Evolutionary conservation across 805 yeast species (phyloP).

Genomic region (Saccharomycopsis babjevae): DNA sequence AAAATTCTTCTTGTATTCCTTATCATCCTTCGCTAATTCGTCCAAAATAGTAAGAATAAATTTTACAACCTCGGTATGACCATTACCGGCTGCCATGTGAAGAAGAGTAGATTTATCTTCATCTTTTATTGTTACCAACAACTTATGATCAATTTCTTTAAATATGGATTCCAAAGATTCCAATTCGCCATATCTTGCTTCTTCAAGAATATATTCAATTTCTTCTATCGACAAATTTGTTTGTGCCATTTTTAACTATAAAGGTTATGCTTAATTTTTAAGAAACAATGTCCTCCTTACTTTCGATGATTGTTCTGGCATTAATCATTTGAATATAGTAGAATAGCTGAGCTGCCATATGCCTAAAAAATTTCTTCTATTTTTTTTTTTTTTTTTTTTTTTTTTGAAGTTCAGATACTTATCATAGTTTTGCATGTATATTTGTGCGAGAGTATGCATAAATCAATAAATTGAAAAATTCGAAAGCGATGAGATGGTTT

Average conservation of each 20-base stretch:
- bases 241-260: constrained; percentile 9
- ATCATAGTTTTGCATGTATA: neutral
- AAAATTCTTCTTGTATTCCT: constrained; percentile 34
- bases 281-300: too few species aligned
- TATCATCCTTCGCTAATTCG: constrained; percentile 20
- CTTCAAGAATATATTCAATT: constrained; percentile 69
- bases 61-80: constrained; percentile 60
- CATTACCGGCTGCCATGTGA: constrained; percentile 96
- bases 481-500: neutral
- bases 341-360: too few species aligned
- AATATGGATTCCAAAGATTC: constrained; percentile 65
- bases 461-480: neutral
- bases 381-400: neutral
- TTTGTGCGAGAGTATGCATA: neutral
- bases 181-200: constrained; percentile 82
- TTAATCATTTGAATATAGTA: too few species aligned
- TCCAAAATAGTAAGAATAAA: constrained; percentile 44
- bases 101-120: constrained; percentile 61
- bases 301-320: too few species aligned
- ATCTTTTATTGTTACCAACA: constrained; percentile 42
- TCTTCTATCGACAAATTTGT: constrained; percentile 53
- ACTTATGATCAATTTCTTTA: constrained; percentile 40
- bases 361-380: too few species aligned
- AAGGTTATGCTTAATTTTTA: too few species aligned
- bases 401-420: neutral